These are phyloP conservation scores for Zymoseptoria ardabiliae DNA, from an alignment of 2,329 filamentous ascomycete species.

Conservation along the genomic window DNA sequence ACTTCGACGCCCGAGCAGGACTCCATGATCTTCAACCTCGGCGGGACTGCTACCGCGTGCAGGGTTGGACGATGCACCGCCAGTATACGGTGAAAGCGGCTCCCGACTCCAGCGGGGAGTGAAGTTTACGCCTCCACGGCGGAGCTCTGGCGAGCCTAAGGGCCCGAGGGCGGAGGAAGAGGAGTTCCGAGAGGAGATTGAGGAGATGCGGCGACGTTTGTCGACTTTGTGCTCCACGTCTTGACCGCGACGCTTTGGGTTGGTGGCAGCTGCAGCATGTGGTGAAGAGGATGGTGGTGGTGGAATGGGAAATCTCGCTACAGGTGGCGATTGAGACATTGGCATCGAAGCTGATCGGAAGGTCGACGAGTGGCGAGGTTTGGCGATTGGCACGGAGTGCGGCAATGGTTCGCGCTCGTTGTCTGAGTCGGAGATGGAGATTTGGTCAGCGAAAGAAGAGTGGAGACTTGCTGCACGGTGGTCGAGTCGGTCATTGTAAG, in stretches of 20 bases:
- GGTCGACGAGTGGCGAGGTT: neutral
- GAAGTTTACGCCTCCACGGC: conserved; percentile 28
- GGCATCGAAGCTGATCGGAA: conserved; percentile 10
- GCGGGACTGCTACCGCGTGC: neutral
- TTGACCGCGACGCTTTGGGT: conserved; percentile 26
- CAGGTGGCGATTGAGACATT: conserved; percentile 29
- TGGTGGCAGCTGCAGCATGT: conserved; percentile 6
- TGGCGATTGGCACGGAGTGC: neutral
- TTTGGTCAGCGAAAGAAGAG: conserved; percentile 40
- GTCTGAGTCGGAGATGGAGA: conserved; percentile 7
- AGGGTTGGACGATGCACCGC: conserved; percentile 6
- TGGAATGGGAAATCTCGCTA: conserved; percentile 25
- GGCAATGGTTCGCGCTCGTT: conserved; percentile 1
- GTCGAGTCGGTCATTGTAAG: conserved; percentile 59
- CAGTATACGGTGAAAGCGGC: conserved; percentile 36
- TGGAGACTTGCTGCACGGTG: conserved; percentile 41
- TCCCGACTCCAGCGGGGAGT: conserved; percentile 41
- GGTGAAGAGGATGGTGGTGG: conserved; percentile 20
- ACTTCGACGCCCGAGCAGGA: conserved; percentile 4
- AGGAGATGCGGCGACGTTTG: conserved; percentile 48
- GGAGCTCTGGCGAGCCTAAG: conserved; percentile 42
- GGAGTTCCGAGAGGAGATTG: conserved; percentile 12
- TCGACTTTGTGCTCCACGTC: conserved; percentile 25
- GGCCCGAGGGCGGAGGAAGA: neutral
- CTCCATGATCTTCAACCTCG: conserved; percentile 16